phyloP scores from a whole-genome alignment of 2,329 filamentous ascomycete genomes.

The Penicillium paneum region DNA sequence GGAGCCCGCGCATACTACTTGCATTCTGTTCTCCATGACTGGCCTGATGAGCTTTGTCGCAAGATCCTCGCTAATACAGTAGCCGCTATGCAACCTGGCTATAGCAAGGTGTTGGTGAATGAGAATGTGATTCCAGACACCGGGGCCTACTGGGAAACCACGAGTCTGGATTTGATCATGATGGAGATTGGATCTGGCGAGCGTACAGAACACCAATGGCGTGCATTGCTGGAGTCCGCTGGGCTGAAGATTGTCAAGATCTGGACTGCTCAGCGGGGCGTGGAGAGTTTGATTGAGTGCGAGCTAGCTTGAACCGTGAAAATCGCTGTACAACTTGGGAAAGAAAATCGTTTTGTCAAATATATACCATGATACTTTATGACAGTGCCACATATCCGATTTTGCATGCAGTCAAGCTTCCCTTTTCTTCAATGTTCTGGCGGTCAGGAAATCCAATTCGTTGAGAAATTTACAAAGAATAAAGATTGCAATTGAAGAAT shows the following conservation, averaged over 20 bases:
- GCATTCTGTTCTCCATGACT: slow-evolving; percentile 37
- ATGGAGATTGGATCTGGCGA: slow-evolving; percentile 40
- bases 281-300: slow-evolving; percentile 27
- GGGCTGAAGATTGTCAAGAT: slow-evolving; percentile 38
- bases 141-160: slow-evolving; percentile 30
- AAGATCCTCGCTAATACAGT: slow-evolving; percentile 31
- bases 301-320: slow-evolving; percentile 12
- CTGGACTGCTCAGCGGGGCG: slow-evolving; percentile 22
- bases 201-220: slow-evolving; percentile 43
- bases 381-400: no score
- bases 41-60: slow-evolving; percentile 31
- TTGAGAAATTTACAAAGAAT: background rate
- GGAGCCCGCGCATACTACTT: slow-evolving; percentile 39
- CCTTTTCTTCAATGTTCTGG: no score
- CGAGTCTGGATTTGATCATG: slow-evolving; percentile 44
- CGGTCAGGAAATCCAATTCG: background rate
- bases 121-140: slow-evolving; percentile 43
- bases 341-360: background rate
- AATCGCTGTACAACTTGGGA: no score
- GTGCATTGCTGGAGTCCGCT: slow-evolving; percentile 28
- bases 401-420: no score
- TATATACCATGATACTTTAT: background rate
- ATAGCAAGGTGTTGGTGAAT: slow-evolving; percentile 45
- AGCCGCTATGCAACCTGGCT: slow-evolving; percentile 37
- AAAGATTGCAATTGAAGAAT: background rate